Evolutionary conservation across 257 asterid species (phyloP), one percentile per base, ranked within the genome.

Genomic region (Rehmannia glutinosa): DNA sequence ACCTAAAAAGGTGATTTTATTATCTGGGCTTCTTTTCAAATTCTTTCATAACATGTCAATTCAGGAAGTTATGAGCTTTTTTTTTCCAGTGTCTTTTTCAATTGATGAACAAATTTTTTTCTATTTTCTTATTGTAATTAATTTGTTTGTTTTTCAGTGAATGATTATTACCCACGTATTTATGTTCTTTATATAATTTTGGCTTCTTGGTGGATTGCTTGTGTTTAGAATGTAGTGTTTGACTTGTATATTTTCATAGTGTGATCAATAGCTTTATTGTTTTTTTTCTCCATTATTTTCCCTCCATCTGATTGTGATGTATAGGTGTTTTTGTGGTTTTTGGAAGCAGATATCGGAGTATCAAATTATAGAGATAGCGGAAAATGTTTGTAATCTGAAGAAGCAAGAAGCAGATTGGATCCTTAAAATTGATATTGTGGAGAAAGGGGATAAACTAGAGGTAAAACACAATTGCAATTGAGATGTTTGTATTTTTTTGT

Each of bases 341-440:
- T 82, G 73, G 63, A 56, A 51, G 63, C 86, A 94, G 97, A 60
- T 94, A 62, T 84, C 95, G 5, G 97, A 91, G 80, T 91, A 78
- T 80, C 80, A 91, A 76, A 88, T 91, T 11, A 94, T 94, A 35
- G 97, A 94, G 72, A 88, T 94, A 28, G 83, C 97, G 8, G 97
- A 91, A 90, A 91, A 94, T 81, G 84, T 88, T 6, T 94, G 99
- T 77, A 91, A 94, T 83, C 66, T 88, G 86, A 94, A 94, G 96
- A 94, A 91, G 73, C 74, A 71, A 36, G 99, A 94, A 82, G 96
- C 97, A 76, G 98, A 90, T 78, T 92, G 98, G 97, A 90, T 92
- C 51, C 97, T 92, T 43, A 92, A 90, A 77, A 86, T 90, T 73
- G 98, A 90, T 70, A 87, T 92, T 67, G 94, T 84, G 24, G 97